A percentile compares a stretch with the other conserved stretches of the same genome.
phyloP scores from a whole-genome alignment of 495 filamentous ascomycete species.

The Talaromyces thailandensis region DNA sequence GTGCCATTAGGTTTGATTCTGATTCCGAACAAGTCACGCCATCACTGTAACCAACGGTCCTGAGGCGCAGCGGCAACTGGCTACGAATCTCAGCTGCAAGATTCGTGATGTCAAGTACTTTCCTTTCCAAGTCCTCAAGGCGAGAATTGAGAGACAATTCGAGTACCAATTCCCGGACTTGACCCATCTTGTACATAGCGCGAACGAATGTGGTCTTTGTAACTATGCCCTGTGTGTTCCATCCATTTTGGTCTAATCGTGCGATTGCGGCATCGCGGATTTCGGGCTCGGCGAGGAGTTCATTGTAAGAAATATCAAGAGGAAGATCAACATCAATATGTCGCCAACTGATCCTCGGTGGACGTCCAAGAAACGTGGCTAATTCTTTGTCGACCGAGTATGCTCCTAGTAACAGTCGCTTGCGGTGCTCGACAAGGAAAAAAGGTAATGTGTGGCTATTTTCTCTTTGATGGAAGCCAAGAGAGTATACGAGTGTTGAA shows the following conservation, averaged over 20 bases:
- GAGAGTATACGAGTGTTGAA: conserved; percentile 16
- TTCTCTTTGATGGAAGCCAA: conserved; percentile 38
- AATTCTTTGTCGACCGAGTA: conserved; percentile 33
- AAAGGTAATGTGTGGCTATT: conserved; percentile 18
- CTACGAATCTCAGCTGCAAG: conserved; percentile 1
- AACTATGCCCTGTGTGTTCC: conserved; percentile 34
- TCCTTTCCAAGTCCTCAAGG: conserved; percentile 12
- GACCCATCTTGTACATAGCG: conserved; percentile 30
- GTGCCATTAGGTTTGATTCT: conserved; percentile 10
- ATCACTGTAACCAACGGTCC: conserved; percentile 11
- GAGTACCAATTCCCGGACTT: conserved; percentile 44
- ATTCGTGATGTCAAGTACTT: conserved; percentile 5
- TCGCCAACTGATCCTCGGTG: conserved; percentile 32
- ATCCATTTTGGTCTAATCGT: conserved; percentile 34
- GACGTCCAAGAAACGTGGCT: conserved; percentile 36
- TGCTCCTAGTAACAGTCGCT: conserved; percentile 30
- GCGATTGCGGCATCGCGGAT: conserved; percentile 25
- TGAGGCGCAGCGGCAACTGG: conserved; percentile 4
- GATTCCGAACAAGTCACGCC: conserved; percentile 10
- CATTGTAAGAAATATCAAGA: conserved; percentile 34
- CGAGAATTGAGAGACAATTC: conserved; percentile 39
- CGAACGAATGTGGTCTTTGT: conserved; percentile 25
- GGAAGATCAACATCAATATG: conserved; percentile 39
- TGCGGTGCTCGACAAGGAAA: conserved; percentile 29
- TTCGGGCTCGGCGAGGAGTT: conserved; percentile 28